Conservation (phyloP, 805 yeast species). For the Candida montana region DNA sequence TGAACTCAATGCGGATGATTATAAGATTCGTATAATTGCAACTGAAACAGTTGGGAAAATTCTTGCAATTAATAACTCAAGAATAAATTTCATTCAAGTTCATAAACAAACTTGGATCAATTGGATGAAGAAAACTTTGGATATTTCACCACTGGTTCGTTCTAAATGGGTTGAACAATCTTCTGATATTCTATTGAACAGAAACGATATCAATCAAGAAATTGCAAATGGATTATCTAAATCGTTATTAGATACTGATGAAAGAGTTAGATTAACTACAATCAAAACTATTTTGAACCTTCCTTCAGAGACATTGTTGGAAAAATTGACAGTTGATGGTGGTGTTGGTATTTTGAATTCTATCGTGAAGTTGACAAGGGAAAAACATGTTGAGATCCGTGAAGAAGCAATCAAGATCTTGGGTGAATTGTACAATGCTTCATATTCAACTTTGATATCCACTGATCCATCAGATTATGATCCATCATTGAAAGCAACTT, state of each 20-base stretch:
- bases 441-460: constrained; percentile 27
- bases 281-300: constrained; percentile 46
- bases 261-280: constrained; percentile 60
- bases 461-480: constrained; percentile 7
- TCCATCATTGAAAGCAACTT: constrained; percentile 24
- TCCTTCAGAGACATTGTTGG: constrained; percentile 41
- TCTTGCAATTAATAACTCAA: constrained; percentile 39
- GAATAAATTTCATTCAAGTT: constrained; percentile 49
- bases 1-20: constrained; percentile 70
- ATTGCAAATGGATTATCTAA: constrained; percentile 54
- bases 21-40: constrained; percentile 56
- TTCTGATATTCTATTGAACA: constrained; percentile 38
- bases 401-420: constrained; percentile 48
- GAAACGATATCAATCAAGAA: constrained; percentile 45
- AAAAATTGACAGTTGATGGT: constrained; percentile 40
- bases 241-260: constrained; percentile 71
- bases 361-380: constrained; percentile 62
- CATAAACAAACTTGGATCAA: constrained; percentile 58
- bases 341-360: constrained; percentile 45
- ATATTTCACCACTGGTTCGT: constrained; percentile 59
- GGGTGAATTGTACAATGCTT: constrained; percentile 50
- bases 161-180: constrained; percentile 63
- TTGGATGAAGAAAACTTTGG: constrained; percentile 76
- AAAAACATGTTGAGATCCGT: constrained; percentile 62
- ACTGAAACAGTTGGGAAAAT: constrained; percentile 70